Evolutionary conservation across 768 basidiomycete genomes (phyloP).

Genomic region (Mycena rosella): DNA sequence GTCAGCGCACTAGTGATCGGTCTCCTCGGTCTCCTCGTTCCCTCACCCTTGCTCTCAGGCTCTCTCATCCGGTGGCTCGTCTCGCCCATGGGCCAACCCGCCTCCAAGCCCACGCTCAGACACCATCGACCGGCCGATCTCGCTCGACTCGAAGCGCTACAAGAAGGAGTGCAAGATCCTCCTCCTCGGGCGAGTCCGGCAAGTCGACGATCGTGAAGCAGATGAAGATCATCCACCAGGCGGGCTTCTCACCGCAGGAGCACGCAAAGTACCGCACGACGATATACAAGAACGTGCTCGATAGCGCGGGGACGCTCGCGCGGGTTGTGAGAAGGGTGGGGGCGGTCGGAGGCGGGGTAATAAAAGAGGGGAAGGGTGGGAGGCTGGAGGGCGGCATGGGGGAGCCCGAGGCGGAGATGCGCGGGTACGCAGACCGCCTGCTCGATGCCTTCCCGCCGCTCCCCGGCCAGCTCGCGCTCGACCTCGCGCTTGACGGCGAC

Average conservation of each 20-base stretch:
- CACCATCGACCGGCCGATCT: constrained; percentile 12
- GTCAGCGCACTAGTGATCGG: too few species aligned
- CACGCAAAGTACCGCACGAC: constrained; percentile 70
- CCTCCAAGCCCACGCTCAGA: constrained; percentile 14
- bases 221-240: constrained; percentile 88
- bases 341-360: too few species aligned
- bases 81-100: constrained; percentile 13
- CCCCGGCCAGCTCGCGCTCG: background rate
- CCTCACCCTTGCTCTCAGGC: too few species aligned
- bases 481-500: background rate
- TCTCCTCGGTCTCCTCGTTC: too few species aligned
- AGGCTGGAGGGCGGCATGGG: too few species aligned
- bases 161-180: constrained; percentile 22
- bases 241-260: constrained; percentile 75
- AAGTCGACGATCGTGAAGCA: constrained; percentile 43
- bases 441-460: background rate
- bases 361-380: too few species aligned
- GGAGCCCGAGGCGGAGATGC: constrained; percentile 51
- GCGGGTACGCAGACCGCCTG: background rate
- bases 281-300: constrained; percentile 76
- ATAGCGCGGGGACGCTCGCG: constrained; percentile 77
- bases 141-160: constrained; percentile 7
- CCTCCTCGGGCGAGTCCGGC: constrained; percentile 25
- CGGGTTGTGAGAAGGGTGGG: constrained; percentile 77
- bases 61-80: too few species aligned